Conservation (phyloP, 805 yeast species). For the Cyberlindnera petersonii region DNA sequence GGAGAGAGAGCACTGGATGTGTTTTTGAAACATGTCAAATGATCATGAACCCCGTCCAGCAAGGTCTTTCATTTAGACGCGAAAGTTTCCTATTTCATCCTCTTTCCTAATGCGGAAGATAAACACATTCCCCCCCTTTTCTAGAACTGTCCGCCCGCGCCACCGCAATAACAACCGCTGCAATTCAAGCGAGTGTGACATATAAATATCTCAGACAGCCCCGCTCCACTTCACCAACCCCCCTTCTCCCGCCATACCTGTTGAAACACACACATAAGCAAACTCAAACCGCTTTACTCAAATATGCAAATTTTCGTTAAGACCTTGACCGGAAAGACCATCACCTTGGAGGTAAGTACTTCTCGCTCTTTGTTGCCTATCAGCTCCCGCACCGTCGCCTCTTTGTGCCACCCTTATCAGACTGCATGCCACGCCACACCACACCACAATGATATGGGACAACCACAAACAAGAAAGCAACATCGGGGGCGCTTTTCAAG, state of each 20-base stretch:
- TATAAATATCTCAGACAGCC: conserved; percentile 7
- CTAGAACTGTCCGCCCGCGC: conserved; percentile 3
- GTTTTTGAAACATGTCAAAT: too few species aligned
- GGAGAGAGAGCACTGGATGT: too few species aligned
- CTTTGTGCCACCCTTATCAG: conserved; percentile 18
- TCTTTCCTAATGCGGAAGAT: not conserved
- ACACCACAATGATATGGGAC: not conserved
- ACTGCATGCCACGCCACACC: not conserved
- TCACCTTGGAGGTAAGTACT: conserved; percentile 58
- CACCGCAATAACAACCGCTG: conserved; percentile 10
- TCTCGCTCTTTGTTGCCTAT: not conserved
- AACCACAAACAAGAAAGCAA: too few species aligned
- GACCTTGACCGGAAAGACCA: conserved; percentile 87
- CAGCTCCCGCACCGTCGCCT: not conserved
- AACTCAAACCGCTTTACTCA: conserved; percentile 23
- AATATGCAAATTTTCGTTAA: conserved; percentile 93
- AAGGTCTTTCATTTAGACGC: too few species aligned
- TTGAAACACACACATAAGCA: conserved; percentile 1
- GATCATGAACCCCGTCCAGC: too few species aligned
- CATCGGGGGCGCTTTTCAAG: too few species aligned
- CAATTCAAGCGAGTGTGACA: conserved; percentile 4
- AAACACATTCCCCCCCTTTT: not conserved
- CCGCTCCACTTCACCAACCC: conserved; percentile 5
- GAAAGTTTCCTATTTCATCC: too few species aligned
- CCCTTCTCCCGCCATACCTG: conserved; percentile 7